These are phyloP conservation scores for Fraxinus americana DNA, from an alignment of 257 asterid species.

Conservation along the genomic window DNA sequence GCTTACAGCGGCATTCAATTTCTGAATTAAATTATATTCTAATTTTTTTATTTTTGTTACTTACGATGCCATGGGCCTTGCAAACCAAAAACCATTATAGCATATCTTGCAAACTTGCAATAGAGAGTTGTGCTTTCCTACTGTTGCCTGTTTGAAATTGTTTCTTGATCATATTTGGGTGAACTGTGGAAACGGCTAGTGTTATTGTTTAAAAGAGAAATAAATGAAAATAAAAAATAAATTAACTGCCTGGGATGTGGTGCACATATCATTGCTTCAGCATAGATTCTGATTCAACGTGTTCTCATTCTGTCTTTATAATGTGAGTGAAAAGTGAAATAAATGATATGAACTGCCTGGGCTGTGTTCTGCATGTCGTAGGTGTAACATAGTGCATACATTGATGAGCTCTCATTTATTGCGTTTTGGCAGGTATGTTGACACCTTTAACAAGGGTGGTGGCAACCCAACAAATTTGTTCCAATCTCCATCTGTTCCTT, in stretches of 20 bases:
- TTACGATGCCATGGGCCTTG: background rate
- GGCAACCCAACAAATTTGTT: constrained; percentile 53
- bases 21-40: background rate
- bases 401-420: constrained; percentile 3
- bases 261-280: background rate
- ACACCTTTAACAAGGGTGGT: constrained; percentile 42
- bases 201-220: background rate
- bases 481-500: constrained; percentile 65
- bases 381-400: constrained; percentile 6
- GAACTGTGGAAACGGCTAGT: background rate
- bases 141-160: background rate
- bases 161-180: background rate
- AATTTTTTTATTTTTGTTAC: background rate
- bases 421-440: constrained; percentile 43
- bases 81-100: background rate
- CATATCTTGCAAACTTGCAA: background rate
- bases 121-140: background rate
- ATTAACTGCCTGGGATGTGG: background rate
- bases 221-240: background rate
- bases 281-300: background rate
- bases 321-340: background rate
- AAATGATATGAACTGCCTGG: constrained; percentile 25
- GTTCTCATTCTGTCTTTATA: background rate
- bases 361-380: background rate
- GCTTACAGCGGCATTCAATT: background rate